Conservation (phyloP, 2,329 filamentous ascomycete species). For the Clonostachys sp. region DNA sequence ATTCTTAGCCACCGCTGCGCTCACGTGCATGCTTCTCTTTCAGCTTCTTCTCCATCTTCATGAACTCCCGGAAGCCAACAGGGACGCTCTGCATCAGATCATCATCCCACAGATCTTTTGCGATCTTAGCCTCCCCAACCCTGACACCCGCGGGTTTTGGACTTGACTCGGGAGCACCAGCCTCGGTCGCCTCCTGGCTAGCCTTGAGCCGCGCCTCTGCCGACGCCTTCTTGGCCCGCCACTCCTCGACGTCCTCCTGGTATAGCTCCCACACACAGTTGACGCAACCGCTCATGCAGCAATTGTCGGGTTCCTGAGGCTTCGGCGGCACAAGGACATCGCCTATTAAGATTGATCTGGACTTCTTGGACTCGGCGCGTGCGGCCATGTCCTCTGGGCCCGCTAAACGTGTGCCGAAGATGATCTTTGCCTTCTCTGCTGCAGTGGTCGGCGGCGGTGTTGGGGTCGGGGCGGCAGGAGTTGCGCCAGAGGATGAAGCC, state of each 20-base stretch:
- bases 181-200: slow-evolving; percentile 50
- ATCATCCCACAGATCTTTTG: slow-evolving; percentile 53
- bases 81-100: slow-evolving; percentile 78
- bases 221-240: slow-evolving; percentile 62
- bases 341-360: slow-evolving; percentile 61
- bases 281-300: slow-evolving; percentile 98
- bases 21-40: slow-evolving; percentile 67
- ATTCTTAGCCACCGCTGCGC: slow-evolving; percentile 18
- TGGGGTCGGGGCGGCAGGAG: slow-evolving; percentile 3
- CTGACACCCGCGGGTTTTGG: slow-evolving; percentile 47
- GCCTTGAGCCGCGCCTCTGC: slow-evolving; percentile 65
- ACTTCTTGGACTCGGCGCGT: slow-evolving; percentile 51
- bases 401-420: slow-evolving; percentile 78
- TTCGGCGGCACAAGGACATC: slow-evolving; percentile 79
- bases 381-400: slow-evolving; percentile 67
- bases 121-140: slow-evolving; percentile 31
- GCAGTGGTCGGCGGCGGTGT: slow-evolving; percentile 38
- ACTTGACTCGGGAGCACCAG: slow-evolving; percentile 64
- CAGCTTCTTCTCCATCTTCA: slow-evolving; percentile 91
- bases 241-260: slow-evolving; percentile 88
- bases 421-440: slow-evolving; percentile 56
- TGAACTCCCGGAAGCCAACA: slow-evolving; percentile 92
- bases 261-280: slow-evolving; percentile 96
- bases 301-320: slow-evolving; percentile 91
- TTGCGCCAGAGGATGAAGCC: neutral